Conservation (phyloP, 1,284 basidiomycete genomes). For the Chondrostereum purpureum region DNA sequence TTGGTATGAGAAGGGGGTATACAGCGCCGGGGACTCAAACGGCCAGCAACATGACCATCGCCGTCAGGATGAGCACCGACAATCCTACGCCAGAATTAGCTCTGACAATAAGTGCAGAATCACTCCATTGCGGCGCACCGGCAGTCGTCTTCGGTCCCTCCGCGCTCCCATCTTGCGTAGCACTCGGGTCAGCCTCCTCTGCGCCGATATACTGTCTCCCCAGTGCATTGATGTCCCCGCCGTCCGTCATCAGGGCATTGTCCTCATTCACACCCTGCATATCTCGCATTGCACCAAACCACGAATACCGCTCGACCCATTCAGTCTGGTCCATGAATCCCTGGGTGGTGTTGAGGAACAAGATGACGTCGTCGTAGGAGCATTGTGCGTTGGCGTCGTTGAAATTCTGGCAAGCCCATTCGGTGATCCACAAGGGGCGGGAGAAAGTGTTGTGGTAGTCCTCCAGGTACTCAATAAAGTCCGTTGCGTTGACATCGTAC, state of each 20-base stretch:
- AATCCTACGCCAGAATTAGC: too few relatives aligned
- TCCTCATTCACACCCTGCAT: slow-evolving; percentile 28
- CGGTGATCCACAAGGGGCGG: slow-evolving; percentile 52
- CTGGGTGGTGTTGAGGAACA: slow-evolving; percentile 48
- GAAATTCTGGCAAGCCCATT: slow-evolving; percentile 60
- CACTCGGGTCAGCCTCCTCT: slow-evolving; percentile 17
- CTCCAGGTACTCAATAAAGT: slow-evolving; percentile 43
- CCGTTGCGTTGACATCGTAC: slow-evolving; percentile 44
- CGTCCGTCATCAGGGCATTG: slow-evolving; percentile 26
- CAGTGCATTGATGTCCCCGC: slow-evolving; percentile 26
- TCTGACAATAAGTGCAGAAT: too few relatives aligned
- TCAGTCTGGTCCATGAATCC: slow-evolving; percentile 44
- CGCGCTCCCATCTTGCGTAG: slow-evolving; percentile 11
- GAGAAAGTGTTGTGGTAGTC: slow-evolving; percentile 45
- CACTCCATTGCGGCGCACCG: background rate
- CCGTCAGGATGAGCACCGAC: too few relatives aligned
- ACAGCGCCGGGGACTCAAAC: too few relatives aligned
- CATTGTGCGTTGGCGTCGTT: slow-evolving; percentile 45
- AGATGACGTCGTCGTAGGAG: slow-evolving; percentile 32
- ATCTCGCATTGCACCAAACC: slow-evolving; percentile 34
- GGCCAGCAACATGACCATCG: too few relatives aligned
- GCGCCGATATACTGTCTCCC: slow-evolving; percentile 29
- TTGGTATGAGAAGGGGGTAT: too few relatives aligned
- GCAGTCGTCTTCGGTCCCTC: background rate
- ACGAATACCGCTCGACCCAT: slow-evolving; percentile 47